These are phyloP conservation scores for Mimosa pudica DNA, from an alignment of 306 rosid genomes.

Conservation along the genomic window DNA sequence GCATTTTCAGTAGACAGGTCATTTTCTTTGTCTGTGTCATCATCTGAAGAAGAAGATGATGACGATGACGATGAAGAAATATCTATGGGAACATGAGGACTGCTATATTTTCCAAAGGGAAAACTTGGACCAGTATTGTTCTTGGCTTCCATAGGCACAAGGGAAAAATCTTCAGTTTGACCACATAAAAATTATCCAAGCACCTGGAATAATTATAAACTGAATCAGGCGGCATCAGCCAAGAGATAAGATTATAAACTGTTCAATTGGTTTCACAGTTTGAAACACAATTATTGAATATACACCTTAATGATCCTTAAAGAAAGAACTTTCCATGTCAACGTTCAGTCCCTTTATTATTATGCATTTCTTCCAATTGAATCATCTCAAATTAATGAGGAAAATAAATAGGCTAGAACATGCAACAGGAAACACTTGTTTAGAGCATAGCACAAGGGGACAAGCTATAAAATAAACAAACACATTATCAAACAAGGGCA, in stretches of 20 bases:
- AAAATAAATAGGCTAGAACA: constrained; percentile 2
- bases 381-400: background rate
- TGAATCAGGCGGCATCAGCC: background rate
- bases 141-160: constrained; percentile 40
- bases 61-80: constrained; percentile 39
- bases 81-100: constrained; percentile 28
- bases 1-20: constrained; percentile 40
- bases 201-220: constrained; percentile 39
- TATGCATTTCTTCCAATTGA: constrained; percentile 21
- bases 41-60: constrained; percentile 35
- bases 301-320: constrained; percentile 9
- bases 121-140: constrained; percentile 39
- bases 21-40: constrained; percentile 37
- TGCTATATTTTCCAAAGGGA: constrained; percentile 29
- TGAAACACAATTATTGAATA: constrained; percentile 24
- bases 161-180: constrained; percentile 41
- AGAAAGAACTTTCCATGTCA: constrained; percentile 19
- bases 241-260: constrained; percentile 17
- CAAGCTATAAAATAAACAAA: constrained; percentile 1
- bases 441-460: constrained; percentile 22
- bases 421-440: constrained; percentile 28
- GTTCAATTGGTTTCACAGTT: constrained; percentile 5
- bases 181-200: constrained; percentile 44
- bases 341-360: constrained; percentile 18
- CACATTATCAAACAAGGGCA: background rate